phyloP scores from a whole-genome alignment of 768 basidiomycete species.

The Hemileccinum impolitum region DNA sequence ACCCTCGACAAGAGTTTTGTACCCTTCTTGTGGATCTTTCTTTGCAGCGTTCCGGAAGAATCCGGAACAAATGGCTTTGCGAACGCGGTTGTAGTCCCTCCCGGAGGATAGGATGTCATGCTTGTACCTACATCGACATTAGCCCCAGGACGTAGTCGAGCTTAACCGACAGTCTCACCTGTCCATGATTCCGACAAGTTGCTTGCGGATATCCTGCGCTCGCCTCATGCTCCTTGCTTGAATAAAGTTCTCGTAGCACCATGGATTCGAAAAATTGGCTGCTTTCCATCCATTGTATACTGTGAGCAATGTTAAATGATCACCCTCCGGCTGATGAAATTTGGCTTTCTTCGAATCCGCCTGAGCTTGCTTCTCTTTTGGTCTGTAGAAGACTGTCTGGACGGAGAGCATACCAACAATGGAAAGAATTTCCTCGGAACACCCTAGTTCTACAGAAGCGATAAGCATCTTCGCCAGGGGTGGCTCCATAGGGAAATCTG shows the following conservation, averaged over 20 bases:
- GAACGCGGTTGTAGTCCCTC: slow-evolving; percentile 86
- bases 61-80: slow-evolving; percentile 94
- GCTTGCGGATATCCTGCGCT: slow-evolving; percentile 97
- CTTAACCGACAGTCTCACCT: slow-evolving; percentile 50
- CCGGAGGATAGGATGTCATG: slow-evolving; percentile 95
- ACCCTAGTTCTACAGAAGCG: slow-evolving; percentile 94
- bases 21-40: slow-evolving; percentile 97
- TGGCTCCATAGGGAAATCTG: slow-evolving; percentile 98
- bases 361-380: slow-evolving; percentile 99
- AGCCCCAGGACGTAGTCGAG: neutral
- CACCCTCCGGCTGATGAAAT: slow-evolving; percentile 98
- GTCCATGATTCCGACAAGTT: slow-evolving; percentile 98
- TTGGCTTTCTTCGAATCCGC: slow-evolving; percentile 99
- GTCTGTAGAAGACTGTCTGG: slow-evolving; percentile 95
- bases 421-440: slow-evolving; percentile 96
- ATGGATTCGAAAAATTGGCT: slow-evolving; percentile 94
- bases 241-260: slow-evolving; percentile 99
- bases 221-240: slow-evolving; percentile 96
- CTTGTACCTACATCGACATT: slow-evolving; percentile 64
- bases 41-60: slow-evolving; percentile 99
- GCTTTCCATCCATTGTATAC: slow-evolving; percentile 99
- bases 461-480: slow-evolving; percentile 97
- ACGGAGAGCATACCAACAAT: slow-evolving; percentile 98
- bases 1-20: slow-evolving; percentile 95
- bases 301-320: slow-evolving; percentile 85